A percentile compares a stretch with the other conserved stretches of the same genome.
phyloP scores from a whole-genome alignment of 805 yeast genomes.

The Monosporozyma unispora region DNA sequence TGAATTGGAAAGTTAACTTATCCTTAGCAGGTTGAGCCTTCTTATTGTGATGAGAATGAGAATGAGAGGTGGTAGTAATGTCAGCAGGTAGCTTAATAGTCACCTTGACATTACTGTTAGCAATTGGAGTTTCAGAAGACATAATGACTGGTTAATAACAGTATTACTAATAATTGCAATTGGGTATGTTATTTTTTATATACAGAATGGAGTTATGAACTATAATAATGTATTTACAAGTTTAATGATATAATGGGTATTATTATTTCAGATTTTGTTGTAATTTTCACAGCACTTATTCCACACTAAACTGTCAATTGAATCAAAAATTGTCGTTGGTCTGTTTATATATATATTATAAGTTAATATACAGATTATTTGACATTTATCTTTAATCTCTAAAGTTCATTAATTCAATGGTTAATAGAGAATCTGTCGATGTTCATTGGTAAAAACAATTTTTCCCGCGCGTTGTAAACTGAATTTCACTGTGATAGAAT shows the following conservation, averaged over 20 bases:
- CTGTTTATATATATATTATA: not conserved
- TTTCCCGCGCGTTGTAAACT: not conserved
- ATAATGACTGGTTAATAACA: not conserved
- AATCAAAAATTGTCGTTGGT: not conserved
- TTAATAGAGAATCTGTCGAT: not conserved
- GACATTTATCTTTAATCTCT: not conserved
- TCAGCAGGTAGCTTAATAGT: conserved; percentile 15
- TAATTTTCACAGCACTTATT: not conserved
- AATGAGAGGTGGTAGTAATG: conserved; percentile 1
- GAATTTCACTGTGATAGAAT: not conserved
- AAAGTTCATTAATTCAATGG: not conserved
- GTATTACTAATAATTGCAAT: not conserved
- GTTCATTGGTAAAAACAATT: not conserved
- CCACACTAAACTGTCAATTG: not conserved
- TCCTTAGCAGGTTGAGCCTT: conserved; percentile 8
- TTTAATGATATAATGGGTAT: not conserved
- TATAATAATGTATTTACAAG: not conserved
- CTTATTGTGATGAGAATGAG: conserved; percentile 4
- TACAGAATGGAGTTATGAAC: not conserved
- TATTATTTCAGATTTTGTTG: not conserved
- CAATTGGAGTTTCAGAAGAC: not conserved
- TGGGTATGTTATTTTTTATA: not conserved
- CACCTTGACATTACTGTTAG: conserved; percentile 11
- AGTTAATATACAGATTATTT: not conserved
- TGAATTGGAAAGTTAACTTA: conserved; percentile 19